Evolutionary conservation across 352 stramenopile genomes (phyloP).

Genomic region (Globisporangium emineosum): DNA sequence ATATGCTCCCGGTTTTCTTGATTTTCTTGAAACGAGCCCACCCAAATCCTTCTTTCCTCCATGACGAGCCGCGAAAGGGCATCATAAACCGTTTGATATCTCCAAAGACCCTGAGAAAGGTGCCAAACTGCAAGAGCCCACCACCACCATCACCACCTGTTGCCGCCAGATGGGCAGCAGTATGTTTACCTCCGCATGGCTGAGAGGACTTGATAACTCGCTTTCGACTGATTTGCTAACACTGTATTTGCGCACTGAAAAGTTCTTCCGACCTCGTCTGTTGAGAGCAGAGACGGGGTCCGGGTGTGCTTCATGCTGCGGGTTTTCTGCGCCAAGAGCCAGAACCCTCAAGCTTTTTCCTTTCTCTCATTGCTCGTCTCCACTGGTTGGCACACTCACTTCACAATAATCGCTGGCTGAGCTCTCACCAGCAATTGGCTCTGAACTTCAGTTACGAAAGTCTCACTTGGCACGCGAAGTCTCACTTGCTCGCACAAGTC

Average conservation of each 20-base stretch:
- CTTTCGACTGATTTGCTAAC: not conserved
- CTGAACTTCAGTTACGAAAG: constrained; percentile 5
- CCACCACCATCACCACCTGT: not conserved
- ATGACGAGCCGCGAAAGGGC: not conserved
- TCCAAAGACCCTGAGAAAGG: not conserved
- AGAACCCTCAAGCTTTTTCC: constrained; percentile 6
- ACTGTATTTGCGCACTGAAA: not conserved
- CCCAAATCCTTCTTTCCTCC: not conserved
- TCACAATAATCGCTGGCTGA: not conserved
- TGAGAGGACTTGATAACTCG: too few relatives aligned
- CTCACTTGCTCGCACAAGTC: constrained; percentile 6
- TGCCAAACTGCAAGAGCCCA: too few relatives aligned
- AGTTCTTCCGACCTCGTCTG: not conserved
- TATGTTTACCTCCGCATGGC: not conserved
- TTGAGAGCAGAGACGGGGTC: not conserved
- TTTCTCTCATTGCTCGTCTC: not conserved
- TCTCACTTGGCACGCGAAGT: constrained; percentile 4
- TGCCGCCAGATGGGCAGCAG: not conserved
- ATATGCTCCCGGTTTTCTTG: too few relatives aligned
- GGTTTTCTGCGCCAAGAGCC: constrained; percentile 5
- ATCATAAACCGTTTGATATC: not conserved
- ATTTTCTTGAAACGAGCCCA: not conserved
- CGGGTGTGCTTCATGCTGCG: not conserved
- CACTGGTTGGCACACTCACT: not conserved
- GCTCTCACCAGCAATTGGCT: not conserved